Conservation (phyloP, 768 basidiomycete genomes). For the Porpolomopsis calyptriformis region DNA sequence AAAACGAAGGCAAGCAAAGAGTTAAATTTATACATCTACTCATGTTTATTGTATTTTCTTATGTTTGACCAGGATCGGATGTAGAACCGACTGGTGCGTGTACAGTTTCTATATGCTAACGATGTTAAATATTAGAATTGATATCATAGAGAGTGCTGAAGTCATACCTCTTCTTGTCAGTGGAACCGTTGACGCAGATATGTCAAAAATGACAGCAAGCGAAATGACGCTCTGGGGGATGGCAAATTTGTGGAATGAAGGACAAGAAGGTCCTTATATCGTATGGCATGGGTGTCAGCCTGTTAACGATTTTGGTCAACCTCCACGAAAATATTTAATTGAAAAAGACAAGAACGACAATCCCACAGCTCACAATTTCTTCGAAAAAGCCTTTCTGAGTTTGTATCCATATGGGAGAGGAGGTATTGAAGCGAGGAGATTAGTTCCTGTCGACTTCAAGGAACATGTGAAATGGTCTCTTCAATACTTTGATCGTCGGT, state of each 20-base stretch:
- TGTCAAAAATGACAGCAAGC: conserved; percentile 13
- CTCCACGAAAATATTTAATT: neutral
- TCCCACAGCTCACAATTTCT: conserved; percentile 14
- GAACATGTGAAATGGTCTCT: conserved; percentile 22
- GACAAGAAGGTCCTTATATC: conserved; percentile 16
- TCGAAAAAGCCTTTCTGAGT: conserved; percentile 16
- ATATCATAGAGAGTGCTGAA: conserved; percentile 17
- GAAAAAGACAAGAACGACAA: conserved; percentile 1
- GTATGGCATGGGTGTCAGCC: conserved; percentile 15
- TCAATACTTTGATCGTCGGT: conserved; percentile 20
- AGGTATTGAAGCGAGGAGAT: conserved; percentile 18
- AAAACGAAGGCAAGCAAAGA: neutral
- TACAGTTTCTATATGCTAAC: neutral
- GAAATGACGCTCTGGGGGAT: conserved; percentile 19
- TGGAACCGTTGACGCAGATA: conserved; percentile 20
- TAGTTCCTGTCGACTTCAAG: conserved; percentile 6
- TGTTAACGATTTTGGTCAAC: conserved; percentile 25
- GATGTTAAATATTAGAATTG: no score
- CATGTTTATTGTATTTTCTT: neutral
- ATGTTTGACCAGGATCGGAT: neutral
- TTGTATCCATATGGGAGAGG: conserved; percentile 24
- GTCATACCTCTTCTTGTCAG: conserved; percentile 20
- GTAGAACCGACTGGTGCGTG: neutral
- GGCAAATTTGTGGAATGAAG: conserved; percentile 10
- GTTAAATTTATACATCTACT: neutral